Evolutionary conservation across 2,329 filamentous ascomycete species (phyloP), one percentile per base, ranked within the genome.

Genomic region (Penicillium sclerotiorum): DNA sequence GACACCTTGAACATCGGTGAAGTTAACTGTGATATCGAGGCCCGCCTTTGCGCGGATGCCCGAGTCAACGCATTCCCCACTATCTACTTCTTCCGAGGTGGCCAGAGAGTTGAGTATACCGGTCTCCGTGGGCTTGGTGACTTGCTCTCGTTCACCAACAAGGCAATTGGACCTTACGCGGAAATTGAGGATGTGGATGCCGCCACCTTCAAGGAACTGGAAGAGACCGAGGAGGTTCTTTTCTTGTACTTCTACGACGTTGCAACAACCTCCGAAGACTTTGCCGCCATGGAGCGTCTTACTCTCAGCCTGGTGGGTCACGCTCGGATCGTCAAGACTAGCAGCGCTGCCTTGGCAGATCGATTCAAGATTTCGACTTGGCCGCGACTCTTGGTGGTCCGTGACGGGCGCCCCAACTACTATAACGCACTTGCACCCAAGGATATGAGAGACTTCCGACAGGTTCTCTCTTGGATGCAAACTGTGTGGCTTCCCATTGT

Each of bases 191-290:
- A 97, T 62, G 88, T 99, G 9, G 85, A 92, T 64, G 85, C 86
- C 8, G 81, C 80, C 20, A 78, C 81, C 4, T 91, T 99, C 65
- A 86, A 88, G 68, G 85, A 86, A 54, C 77, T 99, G 62, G 93
- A 99, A 71, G 82, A 94, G 77, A 93, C 88, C 56, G 90, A 97
- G 63, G 92, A 97, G 53, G 94, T 99, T 54, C 87, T 97, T 47
- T 99, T 99, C 71, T 76, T 96, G 59, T 99, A 97, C 76, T 95
- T 97, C 72, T 99, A 96, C 72, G 94, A 99, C 67, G 86, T 95
- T 61, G 94, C 94, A 11, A 96, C 93, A 2, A 95, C 91, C 0
- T 86, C 80, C 36, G 94, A 99, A 73, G 94, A 99, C 67, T 96
- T 99, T 65, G 79, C 81, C 61, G 92, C 93, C 18, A 77, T 99